phyloP scores from a whole-genome alignment of 2,329 filamentous ascomycete genomes.

The Nemania bipapillata region DNA sequence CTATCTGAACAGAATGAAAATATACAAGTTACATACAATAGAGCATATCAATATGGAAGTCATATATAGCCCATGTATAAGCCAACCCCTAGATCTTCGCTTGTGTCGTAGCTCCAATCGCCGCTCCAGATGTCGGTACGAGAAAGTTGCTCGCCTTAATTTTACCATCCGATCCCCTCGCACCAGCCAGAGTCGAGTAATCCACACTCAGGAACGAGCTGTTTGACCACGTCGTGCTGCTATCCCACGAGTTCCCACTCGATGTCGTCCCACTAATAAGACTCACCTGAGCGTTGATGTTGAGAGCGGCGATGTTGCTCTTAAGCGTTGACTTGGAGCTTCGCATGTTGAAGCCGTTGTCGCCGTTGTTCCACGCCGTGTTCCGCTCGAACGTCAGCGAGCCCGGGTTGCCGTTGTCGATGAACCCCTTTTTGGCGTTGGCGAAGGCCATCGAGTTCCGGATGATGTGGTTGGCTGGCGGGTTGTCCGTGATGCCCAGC shows the following conservation, averaged over 20 bases:
- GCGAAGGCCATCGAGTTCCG: conserved; percentile 57
- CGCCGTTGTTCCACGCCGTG: conserved; percentile 60
- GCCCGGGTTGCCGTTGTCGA: conserved; percentile 59
- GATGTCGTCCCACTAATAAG: conserved; percentile 44
- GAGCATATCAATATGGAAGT: neutral
- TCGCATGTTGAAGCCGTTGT: conserved; percentile 56
- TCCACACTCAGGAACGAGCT: conserved; percentile 55
- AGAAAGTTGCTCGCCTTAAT: conserved; percentile 56
- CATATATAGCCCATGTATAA: neutral
- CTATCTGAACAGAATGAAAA: neutral
- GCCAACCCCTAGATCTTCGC: neutral
- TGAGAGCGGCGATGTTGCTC: conserved; percentile 56
- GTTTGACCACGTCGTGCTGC: conserved; percentile 54
- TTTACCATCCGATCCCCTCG: conserved; percentile 52
- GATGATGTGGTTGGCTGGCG: conserved; percentile 56
- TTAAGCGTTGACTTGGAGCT: conserved; percentile 53
- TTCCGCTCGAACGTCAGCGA: conserved; percentile 55
- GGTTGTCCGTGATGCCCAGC: conserved; percentile 55
- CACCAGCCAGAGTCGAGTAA: conserved; percentile 51
- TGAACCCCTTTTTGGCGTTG: conserved; percentile 59
- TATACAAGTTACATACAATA: neutral
- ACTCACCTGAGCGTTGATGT: conserved; percentile 46
- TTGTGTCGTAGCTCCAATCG: conserved; percentile 56
- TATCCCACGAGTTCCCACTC: conserved; percentile 57
- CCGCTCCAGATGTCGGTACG: conserved; percentile 52